These are phyloP conservation scores for Picea glauca DNA, from an alignment of 75 land plant genomes.

Conservation along the genomic window DNA sequence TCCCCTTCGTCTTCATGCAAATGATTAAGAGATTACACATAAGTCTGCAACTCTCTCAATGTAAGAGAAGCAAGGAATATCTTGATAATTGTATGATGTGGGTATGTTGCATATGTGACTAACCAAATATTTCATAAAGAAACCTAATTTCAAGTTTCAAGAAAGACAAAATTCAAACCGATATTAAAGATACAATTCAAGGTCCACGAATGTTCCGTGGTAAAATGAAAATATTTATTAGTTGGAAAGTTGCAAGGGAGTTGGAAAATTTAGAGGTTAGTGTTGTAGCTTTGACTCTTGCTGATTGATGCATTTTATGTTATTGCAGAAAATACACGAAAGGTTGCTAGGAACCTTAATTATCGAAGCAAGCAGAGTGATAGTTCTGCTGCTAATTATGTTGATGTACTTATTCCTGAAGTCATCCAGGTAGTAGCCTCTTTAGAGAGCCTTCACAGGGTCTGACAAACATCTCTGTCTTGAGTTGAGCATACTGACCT, in stretches of 20 bases:
- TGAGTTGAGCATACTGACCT: background rate
- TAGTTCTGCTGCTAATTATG: conserved; percentile 16
- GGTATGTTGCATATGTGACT: no score
- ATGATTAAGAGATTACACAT: no score
- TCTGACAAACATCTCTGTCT: conserved; percentile 3
- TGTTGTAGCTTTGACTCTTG: background rate
- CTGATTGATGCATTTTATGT: conserved; percentile 7
- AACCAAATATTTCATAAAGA: background rate
- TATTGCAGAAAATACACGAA: conserved; percentile 71
- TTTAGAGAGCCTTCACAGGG: background rate
- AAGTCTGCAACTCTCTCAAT: no score
- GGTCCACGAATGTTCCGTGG: no score
- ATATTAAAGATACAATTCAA: no score
- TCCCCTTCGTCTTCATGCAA: no score
- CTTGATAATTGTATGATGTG: no score
- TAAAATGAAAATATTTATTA: background rate
- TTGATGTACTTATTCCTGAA: conserved; percentile 90
- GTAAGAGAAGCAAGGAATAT: no score
- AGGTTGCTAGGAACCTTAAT: conserved; percentile 71
- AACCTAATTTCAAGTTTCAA: no score
- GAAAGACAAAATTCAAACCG: no score
- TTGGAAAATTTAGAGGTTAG: background rate
- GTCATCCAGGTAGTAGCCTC: conserved; percentile 66
- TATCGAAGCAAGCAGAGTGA: conserved; percentile 21
- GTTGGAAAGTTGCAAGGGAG: no score